phyloP scores from a whole-genome alignment of 306 rosid genomes.

The Castanospermum australe region DNA sequence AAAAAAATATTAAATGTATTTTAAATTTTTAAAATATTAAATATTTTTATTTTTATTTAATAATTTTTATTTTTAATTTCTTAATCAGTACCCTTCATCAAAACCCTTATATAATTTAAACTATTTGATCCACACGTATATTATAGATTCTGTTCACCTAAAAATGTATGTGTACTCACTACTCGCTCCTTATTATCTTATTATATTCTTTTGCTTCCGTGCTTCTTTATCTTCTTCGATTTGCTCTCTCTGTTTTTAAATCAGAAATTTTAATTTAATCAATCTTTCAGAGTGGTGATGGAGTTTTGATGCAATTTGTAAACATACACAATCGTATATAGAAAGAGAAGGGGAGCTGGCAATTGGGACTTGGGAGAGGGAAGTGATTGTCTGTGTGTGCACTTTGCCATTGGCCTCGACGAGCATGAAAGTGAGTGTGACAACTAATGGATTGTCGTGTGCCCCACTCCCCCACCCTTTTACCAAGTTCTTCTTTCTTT shows the following conservation, averaged over 20 bases:
- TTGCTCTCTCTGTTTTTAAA: not conserved
- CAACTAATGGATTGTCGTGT: conserved; percentile 39
- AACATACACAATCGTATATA: not conserved
- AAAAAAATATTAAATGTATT: too few relatives aligned
- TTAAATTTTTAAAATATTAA: too few relatives aligned
- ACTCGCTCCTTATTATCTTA: not conserved
- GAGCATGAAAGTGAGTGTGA: conserved; percentile 15
- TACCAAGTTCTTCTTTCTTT: conserved; percentile 5
- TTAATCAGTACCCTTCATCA: too few relatives aligned
- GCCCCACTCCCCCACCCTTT: not conserved
- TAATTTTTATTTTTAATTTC: too few relatives aligned
- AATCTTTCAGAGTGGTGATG: not conserved
- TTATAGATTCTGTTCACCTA: conserved; percentile 5
- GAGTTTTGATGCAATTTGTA: not conserved
- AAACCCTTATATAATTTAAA: too few relatives aligned
- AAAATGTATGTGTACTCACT: not conserved
- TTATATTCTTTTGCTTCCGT: not conserved
- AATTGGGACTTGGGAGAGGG: not conserved
- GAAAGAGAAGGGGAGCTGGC: not conserved
- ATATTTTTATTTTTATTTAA: too few relatives aligned
- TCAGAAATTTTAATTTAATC: not conserved
- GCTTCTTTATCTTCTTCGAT: conserved; percentile 21
- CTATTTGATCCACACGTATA: not conserved
- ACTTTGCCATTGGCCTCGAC: conserved; percentile 16
- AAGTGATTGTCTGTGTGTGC: not conserved